Percentiles rank a stretch among this genome's conserved stretches.
phyloP scores from a whole-genome alignment of 306 rosid genomes.

The Morella rubra region DNA sequence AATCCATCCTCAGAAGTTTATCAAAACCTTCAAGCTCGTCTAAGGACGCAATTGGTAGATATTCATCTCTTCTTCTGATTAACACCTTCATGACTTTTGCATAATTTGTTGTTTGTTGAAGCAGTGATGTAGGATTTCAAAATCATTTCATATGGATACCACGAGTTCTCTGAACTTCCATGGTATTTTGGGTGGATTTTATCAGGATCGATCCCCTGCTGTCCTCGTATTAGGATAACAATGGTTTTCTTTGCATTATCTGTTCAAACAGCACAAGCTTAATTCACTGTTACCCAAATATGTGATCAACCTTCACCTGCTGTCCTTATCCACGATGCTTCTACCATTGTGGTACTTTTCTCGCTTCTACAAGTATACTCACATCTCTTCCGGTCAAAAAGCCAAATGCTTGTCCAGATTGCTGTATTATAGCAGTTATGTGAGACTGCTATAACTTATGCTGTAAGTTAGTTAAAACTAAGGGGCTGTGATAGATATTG shows the following conservation, averaged over 20 bases:
- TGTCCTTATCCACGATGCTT: neutral
- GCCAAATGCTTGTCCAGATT: neutral
- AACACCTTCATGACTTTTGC: slow-evolving; percentile 22
- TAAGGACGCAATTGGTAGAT: slow-evolving; percentile 85
- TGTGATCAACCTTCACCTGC: neutral
- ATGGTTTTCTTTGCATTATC: neutral
- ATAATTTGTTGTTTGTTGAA: neutral
- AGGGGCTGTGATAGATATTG: neutral
- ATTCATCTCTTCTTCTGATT: slow-evolving; percentile 21
- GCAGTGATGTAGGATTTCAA: neutral
- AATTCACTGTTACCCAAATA: neutral
- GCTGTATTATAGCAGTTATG: neutral
- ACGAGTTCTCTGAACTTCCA: neutral
- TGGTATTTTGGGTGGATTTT: neutral
- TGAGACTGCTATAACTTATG: neutral
- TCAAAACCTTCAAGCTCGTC: slow-evolving; percentile 84
- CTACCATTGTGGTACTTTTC: neutral
- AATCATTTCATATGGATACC: no score
- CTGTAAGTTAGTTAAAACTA: neutral
- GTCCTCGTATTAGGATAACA: neutral
- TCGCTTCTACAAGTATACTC: neutral
- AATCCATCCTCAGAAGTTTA: slow-evolving; percentile 92
- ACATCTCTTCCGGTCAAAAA: neutral
- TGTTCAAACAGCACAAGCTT: neutral
- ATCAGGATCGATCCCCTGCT: neutral